Conservation (phyloP, 768 basidiomycete genomes). For the Mycena filopes region DNA sequence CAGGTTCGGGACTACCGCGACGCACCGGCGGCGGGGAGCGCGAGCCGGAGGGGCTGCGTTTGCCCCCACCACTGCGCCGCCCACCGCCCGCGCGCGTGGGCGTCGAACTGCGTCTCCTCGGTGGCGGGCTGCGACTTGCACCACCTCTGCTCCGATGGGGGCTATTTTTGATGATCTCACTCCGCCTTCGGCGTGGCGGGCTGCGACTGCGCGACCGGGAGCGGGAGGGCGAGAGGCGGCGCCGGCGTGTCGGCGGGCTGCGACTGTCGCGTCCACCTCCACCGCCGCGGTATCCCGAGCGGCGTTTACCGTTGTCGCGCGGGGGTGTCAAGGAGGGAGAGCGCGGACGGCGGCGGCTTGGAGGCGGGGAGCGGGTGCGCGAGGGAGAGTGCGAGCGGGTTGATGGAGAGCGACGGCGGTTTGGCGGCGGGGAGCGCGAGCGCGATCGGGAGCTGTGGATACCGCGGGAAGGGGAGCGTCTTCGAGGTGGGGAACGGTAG, state of each 20-base stretch:
- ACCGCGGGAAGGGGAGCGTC: slow-evolving; percentile 52
- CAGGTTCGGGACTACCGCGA: slow-evolving; percentile 34
- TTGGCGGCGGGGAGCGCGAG: slow-evolving; percentile 44
- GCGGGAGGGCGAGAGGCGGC: slow-evolving; percentile 49
- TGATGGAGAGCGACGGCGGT: slow-evolving; percentile 43
- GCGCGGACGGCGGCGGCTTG: slow-evolving; percentile 55
- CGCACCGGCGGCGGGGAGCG: slow-evolving; percentile 44
- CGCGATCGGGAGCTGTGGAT: slow-evolving; percentile 46
- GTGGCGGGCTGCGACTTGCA: slow-evolving; percentile 15
- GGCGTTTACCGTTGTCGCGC: slow-evolving; percentile 51
- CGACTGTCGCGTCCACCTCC: slow-evolving; percentile 53
- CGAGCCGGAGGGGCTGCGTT: slow-evolving; percentile 45
- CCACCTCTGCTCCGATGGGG: no score
- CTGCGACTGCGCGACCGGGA: slow-evolving; percentile 46
- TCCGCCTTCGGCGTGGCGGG: no score
- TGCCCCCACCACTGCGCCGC: slow-evolving; percentile 42
- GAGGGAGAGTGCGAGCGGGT: slow-evolving; percentile 38
- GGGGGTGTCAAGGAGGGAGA: slow-evolving; percentile 56
- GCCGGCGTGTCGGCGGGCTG: slow-evolving; percentile 64
- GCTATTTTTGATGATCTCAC: no score
- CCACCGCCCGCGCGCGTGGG: slow-evolving; percentile 46
- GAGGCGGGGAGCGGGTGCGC: slow-evolving; percentile 41
- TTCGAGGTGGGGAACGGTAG: slow-evolving; percentile 53
- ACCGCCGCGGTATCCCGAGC: slow-evolving; percentile 35
- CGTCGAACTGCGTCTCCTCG: slow-evolving; percentile 45